Percentiles rank a stretch among this genome's conserved stretches.
These are phyloP conservation scores for Phytophthora pistaciae DNA, from an alignment of 352 stramenopile genomes.

Conservation along the genomic window DNA sequence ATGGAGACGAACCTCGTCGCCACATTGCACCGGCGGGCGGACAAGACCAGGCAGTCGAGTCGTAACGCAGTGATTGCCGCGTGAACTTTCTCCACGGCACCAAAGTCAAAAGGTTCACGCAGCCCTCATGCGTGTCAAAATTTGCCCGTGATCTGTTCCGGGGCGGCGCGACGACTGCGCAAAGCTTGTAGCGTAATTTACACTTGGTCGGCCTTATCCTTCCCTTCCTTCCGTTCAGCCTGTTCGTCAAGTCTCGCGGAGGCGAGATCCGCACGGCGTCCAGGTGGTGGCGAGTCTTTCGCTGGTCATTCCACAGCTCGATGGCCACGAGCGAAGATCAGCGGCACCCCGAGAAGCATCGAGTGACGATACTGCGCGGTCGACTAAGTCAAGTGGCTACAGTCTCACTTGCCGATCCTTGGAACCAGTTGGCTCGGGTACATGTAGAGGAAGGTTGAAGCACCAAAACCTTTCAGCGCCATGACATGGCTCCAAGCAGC, in stretches of 20 bases:
- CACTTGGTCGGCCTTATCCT: constrained; percentile 12
- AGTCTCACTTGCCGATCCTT: constrained; percentile 6
- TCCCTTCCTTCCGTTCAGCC: neutral
- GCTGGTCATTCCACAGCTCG: neutral
- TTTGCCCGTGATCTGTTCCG: constrained; percentile 38
- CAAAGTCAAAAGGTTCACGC: constrained; percentile 19
- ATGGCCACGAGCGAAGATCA: neutral
- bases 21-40: constrained; percentile 9
- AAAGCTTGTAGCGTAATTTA: neutral
- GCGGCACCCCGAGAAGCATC: neutral
- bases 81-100: constrained; percentile 22
- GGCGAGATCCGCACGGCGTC: neutral
- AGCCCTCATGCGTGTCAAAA: constrained; percentile 17
- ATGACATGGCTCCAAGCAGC: constrained; percentile 20
- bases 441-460: constrained; percentile 7
- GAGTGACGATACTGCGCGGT: constrained; percentile 9
- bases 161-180: constrained; percentile 8
- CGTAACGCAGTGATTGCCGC: constrained; percentile 14
- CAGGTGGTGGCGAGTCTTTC: neutral
- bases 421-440: constrained; percentile 17
- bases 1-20: constrained; percentile 14
- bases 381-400: constrained; percentile 24
- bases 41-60: neutral
- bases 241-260: neutral
- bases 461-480: constrained; percentile 6